phyloP scores from a whole-genome alignment of 805 yeast species.

The Hanseniaspora pseudoguilliermondii region DNA sequence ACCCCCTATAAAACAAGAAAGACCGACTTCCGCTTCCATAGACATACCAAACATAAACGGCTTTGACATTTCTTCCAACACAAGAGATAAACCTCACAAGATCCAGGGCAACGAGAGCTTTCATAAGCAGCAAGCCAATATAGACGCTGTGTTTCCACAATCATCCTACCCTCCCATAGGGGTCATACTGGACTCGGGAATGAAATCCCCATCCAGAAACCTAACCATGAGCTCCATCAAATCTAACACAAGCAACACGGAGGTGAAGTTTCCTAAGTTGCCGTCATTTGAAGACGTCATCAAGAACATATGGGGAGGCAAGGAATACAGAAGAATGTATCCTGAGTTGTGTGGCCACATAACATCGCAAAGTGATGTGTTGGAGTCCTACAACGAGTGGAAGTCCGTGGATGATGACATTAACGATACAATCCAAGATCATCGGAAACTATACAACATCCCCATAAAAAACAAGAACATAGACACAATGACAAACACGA shows the following conservation, averaged over 20 bases:
- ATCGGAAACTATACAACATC: neutral
- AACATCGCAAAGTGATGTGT: neutral
- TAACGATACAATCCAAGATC: conserved; percentile 1
- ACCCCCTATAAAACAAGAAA: conserved; percentile 6
- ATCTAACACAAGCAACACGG: conserved; percentile 71
- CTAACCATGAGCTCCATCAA: conserved; percentile 20
- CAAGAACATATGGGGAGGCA: conserved; percentile 24
- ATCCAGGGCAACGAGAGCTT: neutral
- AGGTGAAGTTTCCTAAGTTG: conserved; percentile 71
- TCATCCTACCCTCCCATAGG: conserved; percentile 13
- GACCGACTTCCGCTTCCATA: conserved; percentile 21
- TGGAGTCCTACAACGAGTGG: neutral
- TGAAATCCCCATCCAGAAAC: conserved; percentile 21
- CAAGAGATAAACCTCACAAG: neutral
- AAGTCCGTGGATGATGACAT: conserved; percentile 4
- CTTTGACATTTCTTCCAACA: conserved; percentile 23
- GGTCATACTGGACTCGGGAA: conserved; percentile 7
- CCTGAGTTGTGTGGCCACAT: neutral
- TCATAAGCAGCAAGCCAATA: neutral
- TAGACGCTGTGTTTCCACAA: conserved; percentile 13
- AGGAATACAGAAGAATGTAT: neutral
- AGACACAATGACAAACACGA: conserved; percentile 9
- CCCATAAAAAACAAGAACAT: conserved; percentile 12
- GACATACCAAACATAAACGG: conserved; percentile 26
- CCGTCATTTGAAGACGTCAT: conserved; percentile 60